Base-by-base conservation (phyloP, 2,329 filamentous ascomycete genomes). In the Aspergillus sp. region DNA sequence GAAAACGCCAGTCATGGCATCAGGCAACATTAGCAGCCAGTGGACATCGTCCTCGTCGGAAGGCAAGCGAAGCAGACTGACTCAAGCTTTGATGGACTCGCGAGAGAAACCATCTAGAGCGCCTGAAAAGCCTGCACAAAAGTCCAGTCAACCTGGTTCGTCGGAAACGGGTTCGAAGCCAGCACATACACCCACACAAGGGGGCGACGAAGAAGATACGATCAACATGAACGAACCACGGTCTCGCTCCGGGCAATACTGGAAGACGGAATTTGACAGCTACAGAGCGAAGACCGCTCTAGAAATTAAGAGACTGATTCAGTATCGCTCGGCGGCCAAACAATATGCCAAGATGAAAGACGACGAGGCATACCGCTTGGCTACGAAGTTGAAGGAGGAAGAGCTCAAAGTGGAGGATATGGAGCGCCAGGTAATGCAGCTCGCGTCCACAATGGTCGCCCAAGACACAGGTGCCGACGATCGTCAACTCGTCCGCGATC, bases 331-430 rank as follows among this genome's bases (percentile, higher is more conserved):
- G 52, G 76, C 84, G 28, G 84, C 85, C 19, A 88, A 86, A 71
- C 83, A 82, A 46, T 88, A 83, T 69, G 86, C 86, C 17, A 81
- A 79, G 63, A 84, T 85, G 69, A 87, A 87, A 69, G 86, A 88
- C 64, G 71, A 76, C 3, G 83, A 87, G 68, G 83, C 83, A 19
- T 77, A 78, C 17, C 82, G 84, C 55, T 71, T 87, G 46, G 74
- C 78, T 23, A 81, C 82, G 38, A 81, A 84, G 66, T 76, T 88
- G 13, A 79, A 79, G 60, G 78, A 82, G 55, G 84, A 88, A 64
- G 76, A 80, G 55, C 70, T 72, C 23, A 80, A 77, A 64, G 77
- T 80, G 25, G 69, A 74, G 7, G 76, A 77, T 46, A 80, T 81
- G 78, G 79, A 81, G 64, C 71, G 70, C 7, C 77, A 76, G 57